Evolutionary conservation across 306 rosid genomes (phyloP).

Genomic region (apple (Malus domestica)): DNA sequence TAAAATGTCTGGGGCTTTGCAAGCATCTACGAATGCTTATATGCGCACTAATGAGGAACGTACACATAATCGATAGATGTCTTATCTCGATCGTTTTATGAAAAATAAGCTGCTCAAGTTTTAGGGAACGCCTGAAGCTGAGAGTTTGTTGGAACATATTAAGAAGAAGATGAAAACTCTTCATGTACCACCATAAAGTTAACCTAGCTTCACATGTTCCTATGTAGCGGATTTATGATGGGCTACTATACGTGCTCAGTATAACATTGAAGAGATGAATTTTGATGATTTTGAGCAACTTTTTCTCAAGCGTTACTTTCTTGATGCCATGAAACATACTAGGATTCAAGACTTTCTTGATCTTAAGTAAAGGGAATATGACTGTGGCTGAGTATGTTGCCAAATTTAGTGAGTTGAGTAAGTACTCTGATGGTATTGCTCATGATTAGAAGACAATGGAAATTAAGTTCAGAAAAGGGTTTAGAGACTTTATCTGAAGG

Average conservation of each 20-base stretch:
- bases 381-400: too few relatives aligned
- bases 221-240: background rate
- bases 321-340: background rate
- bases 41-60: too few relatives aligned
- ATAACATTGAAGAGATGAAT: background rate
- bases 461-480: too few relatives aligned
- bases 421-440: too few relatives aligned
- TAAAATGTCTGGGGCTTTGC: too few relatives aligned
- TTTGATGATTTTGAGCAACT: background rate
- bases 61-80: too few relatives aligned
- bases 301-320: background rate
- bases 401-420: too few relatives aligned
- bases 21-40: too few relatives aligned
- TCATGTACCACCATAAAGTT: background rate
- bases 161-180: background rate
- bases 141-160: background rate
- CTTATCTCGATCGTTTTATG: background rate
- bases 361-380: too few relatives aligned
- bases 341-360: too few relatives aligned
- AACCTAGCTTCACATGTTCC: background rate
- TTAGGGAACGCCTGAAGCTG: background rate
- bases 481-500: too few relatives aligned
- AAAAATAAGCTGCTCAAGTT: background rate
- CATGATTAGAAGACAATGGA: too few relatives aligned
- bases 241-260: background rate